Evolutionary conservation across 352 stramenopile genomes (phyloP).

Genomic region (Phytophthora multivora): DNA sequence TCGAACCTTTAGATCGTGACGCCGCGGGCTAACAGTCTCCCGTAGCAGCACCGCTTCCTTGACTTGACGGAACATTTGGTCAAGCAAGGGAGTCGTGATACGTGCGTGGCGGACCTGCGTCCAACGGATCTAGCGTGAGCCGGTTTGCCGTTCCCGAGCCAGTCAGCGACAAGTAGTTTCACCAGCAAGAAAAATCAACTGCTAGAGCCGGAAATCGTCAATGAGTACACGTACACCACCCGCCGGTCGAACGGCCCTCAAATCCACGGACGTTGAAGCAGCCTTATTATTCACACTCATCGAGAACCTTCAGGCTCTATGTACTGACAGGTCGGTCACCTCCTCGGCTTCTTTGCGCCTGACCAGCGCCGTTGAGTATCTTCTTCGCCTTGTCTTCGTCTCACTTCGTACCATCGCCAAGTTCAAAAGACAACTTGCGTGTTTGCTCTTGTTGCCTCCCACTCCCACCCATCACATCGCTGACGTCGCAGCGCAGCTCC

Average conservation of each 20-base stretch:
- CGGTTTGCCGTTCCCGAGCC: conserved; percentile 15
- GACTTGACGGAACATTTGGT: conserved; percentile 24
- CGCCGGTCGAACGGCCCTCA: background rate
- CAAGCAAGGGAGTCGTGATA: conserved; percentile 11
- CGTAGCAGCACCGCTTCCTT: conserved; percentile 5
- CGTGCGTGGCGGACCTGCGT: conserved; percentile 7
- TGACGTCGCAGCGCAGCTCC: conserved; percentile 15
- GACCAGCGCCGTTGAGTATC: conserved; percentile 17
- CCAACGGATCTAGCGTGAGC: conserved; percentile 16
- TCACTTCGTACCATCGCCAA: conserved; percentile 14
- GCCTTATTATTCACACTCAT: conserved; percentile 21
- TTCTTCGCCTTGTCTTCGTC: conserved; percentile 27
- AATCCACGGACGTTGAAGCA: conserved; percentile 18
- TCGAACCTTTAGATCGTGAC: conserved; percentile 18
- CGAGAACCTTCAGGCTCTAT: conserved; percentile 17
- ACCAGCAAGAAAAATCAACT: conserved; percentile 18
- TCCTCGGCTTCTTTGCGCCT: conserved; percentile 15
- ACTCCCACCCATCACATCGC: conserved; percentile 27
- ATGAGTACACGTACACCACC: conserved; percentile 2
- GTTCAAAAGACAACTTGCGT: conserved; percentile 23
- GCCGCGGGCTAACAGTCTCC: background rate
- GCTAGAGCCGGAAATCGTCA: conserved; percentile 27
- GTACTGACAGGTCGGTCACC: conserved; percentile 33
- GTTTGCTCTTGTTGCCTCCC: conserved; percentile 20
- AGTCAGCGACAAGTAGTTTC: conserved; percentile 14